phyloP scores from a whole-genome alignment of 345 rosid genomes.

The Firmiana major region DNA sequence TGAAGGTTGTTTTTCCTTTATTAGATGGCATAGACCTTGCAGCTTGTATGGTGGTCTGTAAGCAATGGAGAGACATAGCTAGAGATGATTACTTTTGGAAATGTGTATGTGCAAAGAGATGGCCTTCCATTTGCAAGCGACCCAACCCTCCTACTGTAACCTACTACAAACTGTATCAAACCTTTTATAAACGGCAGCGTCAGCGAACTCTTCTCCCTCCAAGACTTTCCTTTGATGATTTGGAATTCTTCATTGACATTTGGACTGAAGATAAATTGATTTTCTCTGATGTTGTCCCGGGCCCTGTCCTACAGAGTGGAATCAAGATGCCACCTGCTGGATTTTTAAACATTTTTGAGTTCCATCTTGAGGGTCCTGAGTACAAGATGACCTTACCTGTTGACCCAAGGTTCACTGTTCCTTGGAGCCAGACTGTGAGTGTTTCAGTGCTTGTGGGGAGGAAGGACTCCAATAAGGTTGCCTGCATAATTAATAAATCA shows the following conservation, averaged over 20 bases:
- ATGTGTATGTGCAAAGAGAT: conserved; percentile 71
- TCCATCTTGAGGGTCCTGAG: conserved; percentile 46
- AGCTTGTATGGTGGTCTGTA: conserved; percentile 73
- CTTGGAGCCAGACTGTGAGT: conserved; percentile 49
- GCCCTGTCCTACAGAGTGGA: conserved; percentile 55
- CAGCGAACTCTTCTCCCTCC: conserved; percentile 63
- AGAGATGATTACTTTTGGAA: conserved; percentile 94
- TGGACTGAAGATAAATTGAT: conserved; percentile 71
- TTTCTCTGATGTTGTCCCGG: conserved; percentile 75
- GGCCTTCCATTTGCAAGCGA: conserved; percentile 91
- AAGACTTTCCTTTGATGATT: conserved; percentile 60
- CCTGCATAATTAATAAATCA: conserved; percentile 63
- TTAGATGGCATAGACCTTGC: conserved; percentile 74
- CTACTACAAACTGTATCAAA: conserved; percentile 69
- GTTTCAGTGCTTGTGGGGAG: conserved; percentile 73
- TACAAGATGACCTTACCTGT: conserved; percentile 77
- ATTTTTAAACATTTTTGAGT: conserved; percentile 41
- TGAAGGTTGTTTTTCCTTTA: conserved; percentile 80
- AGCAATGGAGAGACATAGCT: conserved; percentile 75
- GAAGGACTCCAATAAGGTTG: conserved; percentile 67
- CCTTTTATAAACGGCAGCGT: conserved; percentile 49
- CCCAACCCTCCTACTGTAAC: conserved; percentile 56
- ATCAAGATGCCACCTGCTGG: conserved; percentile 48
- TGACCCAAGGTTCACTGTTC: conserved; percentile 63
- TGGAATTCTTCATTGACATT: conserved; percentile 84